A percentile compares a stretch with the other conserved stretches of the same genome.
phyloP scores from a whole-genome alignment of 257 asterid species.

The Scutellaria galericulata region DNA sequence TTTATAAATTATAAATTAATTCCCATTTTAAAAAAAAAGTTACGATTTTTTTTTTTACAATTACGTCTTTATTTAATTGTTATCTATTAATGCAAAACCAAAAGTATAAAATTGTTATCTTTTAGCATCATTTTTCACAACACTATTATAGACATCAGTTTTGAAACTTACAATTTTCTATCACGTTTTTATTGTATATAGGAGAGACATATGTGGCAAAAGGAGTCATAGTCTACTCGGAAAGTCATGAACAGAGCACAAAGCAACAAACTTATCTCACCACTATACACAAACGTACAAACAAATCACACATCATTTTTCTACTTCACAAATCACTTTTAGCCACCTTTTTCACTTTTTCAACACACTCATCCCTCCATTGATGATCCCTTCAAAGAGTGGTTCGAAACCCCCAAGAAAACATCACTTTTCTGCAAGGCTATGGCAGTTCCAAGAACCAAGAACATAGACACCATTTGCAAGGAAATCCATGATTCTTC shows the following conservation, averaged over 20 bases:
- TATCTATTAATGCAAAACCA: no score
- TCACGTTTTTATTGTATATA: no score
- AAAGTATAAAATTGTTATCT: no score
- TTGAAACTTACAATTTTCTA: no score
- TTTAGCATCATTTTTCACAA: no score
- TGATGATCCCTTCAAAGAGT: slow-evolving; percentile 11
- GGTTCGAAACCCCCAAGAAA: background rate
- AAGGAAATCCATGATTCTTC: slow-evolving; percentile 48
- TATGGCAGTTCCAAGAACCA: slow-evolving; percentile 39
- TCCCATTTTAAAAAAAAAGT: no score
- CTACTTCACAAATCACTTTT: slow-evolving; percentile 38
- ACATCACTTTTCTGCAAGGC: background rate
- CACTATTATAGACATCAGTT: no score
- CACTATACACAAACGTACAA: slow-evolving; percentile 33
- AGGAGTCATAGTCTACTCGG: slow-evolving; percentile 47
- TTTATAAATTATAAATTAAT: no score
- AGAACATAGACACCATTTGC: slow-evolving; percentile 47
- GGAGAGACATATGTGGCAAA: background rate
- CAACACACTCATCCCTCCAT: slow-evolving; percentile 12
- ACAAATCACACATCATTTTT: slow-evolving; percentile 39
- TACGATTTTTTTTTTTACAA: no score
- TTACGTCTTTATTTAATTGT: no score
- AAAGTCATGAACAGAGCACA: slow-evolving; percentile 48
- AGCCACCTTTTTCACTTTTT: slow-evolving; percentile 31
- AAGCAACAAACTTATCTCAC: slow-evolving; percentile 35